Evolutionary conservation across 768 basidiomycete genomes (phyloP), one percentile per base, ranked within the genome.

Genomic region (Paxillus involutus): DNA sequence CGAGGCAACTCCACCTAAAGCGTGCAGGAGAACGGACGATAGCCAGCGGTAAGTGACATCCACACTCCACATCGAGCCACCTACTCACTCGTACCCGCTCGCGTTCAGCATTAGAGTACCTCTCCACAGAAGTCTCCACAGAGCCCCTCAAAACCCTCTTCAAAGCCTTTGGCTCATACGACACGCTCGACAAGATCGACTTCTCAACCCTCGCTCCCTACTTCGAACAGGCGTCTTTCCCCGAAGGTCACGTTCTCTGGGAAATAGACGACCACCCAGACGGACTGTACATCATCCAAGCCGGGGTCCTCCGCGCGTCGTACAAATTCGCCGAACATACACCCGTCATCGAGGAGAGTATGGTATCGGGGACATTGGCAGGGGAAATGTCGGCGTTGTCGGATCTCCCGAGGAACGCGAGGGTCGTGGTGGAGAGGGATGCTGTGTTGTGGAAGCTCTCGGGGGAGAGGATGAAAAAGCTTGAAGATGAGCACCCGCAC

Each of bases 291-390:
- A 78, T 98, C 62, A 85, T 99, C 59, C 88, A 97, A 61, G 80
- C 85, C 0, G 96, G 96, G 8, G 82, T 93, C 32, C 76, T 99
- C 32, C 78, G 90, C 10, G 96, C 95, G 0, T 80, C 80, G 17
- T 98, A 98, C 71, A 70, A 75, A 43, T 95, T 94, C 65, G 84
- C 83, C 3, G 84, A 84, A 46, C 82, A 89, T 59, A 73, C 81
- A 6, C 80, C 81, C 24, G 67, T 72, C 6, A 84, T 93, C 46
- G 87, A 90, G 63, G 94, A 96, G 72, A 91, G 89, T 2, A 96
- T 96, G 94, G 91, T 95, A 0, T 84, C 92, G 4, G 95, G 94
- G 3, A 93, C 94, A 0, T 74, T 98, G 3, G 92, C 95, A 10
- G 96, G 96, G 0, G 96, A 98, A 71, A 70, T 99, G 49, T 87